Evolutionary conservation across 2,329 filamentous ascomycete genomes (phyloP).

Genomic region (Cladosporium sp.): DNA sequence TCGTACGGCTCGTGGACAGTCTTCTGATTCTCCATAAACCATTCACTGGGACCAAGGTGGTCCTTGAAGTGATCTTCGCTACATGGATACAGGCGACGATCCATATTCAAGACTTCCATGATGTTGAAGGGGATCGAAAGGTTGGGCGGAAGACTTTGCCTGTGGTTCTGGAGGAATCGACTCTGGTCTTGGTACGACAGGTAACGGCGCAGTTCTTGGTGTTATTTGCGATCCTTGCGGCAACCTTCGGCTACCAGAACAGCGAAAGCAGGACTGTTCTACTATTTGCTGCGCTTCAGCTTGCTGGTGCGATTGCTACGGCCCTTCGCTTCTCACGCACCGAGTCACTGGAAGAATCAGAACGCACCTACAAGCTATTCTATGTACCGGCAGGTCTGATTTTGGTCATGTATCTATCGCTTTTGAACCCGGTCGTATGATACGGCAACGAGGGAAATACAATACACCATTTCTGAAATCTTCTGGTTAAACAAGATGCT

Average conservation of each 20-base stretch:
- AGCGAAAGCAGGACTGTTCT: too few species aligned
- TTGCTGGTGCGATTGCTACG: background rate
- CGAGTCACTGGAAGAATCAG: background rate
- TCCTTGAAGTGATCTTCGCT: background rate
- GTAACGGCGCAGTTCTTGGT: background rate
- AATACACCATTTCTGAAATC: background rate
- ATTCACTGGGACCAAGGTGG: background rate
- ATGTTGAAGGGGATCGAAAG: background rate
- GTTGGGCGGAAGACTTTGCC: background rate
- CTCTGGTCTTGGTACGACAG: background rate
- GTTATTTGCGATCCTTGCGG: background rate
- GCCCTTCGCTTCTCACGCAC: background rate
- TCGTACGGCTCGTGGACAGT: background rate
- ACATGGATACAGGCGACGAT: background rate
- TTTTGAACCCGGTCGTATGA: background rate
- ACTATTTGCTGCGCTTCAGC: background rate
- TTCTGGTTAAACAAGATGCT: background rate
- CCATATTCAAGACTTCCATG: background rate
- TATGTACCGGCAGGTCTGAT: background rate
- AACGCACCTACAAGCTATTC: background rate
- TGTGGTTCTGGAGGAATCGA: background rate
- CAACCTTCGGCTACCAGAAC: background rate
- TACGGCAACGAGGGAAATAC: background rate
- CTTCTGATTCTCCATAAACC: background rate
- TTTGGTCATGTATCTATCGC: background rate